Conservation (phyloP, 1,284 basidiomycete species). For the Puccinia brachypodii region DNA sequence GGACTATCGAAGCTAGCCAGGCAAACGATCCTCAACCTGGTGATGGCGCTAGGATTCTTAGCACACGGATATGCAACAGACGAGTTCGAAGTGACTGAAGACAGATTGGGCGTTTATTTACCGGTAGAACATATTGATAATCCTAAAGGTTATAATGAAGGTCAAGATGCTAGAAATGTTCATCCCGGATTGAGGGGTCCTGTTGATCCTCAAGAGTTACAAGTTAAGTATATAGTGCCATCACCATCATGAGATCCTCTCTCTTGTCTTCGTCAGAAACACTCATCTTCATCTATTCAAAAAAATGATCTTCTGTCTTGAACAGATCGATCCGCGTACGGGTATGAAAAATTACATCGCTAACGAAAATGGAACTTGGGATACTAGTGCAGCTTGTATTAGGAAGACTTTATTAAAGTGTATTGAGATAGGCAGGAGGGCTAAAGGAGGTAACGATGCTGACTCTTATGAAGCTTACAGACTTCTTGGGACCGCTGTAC, state of each 20-base stretch:
- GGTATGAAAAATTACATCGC: conserved; percentile 98
- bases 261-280: not conserved
- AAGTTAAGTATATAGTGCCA: conserved; percentile 3
- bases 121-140: conserved; percentile 76
- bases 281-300: not conserved
- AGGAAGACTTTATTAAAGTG: conserved; percentile 73
- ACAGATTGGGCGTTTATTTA: conserved; percentile 73
- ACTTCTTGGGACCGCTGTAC: conserved; percentile 44
- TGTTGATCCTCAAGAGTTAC: conserved; percentile 63
- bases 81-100: conserved; percentile 86
- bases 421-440: conserved; percentile 64
- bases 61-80: conserved; percentile 53
- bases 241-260: not conserved
- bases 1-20: conserved; percentile 46
- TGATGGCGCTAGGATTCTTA: conserved; percentile 46
- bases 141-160: conserved; percentile 54
- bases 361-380: conserved; percentile 73
- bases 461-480: conserved; percentile 71
- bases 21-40: conserved; percentile 47
- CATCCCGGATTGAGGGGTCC: conserved; percentile 77
- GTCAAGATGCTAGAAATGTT: conserved; percentile 70
- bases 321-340: conserved; percentile 78
- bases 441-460: conserved; percentile 60
- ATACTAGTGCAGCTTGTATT: conserved; percentile 81
- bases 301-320: conserved; percentile 51